phyloP scores from a whole-genome alignment of 2,329 filamentous ascomycete genomes.

The Helotiales sp. region DNA sequence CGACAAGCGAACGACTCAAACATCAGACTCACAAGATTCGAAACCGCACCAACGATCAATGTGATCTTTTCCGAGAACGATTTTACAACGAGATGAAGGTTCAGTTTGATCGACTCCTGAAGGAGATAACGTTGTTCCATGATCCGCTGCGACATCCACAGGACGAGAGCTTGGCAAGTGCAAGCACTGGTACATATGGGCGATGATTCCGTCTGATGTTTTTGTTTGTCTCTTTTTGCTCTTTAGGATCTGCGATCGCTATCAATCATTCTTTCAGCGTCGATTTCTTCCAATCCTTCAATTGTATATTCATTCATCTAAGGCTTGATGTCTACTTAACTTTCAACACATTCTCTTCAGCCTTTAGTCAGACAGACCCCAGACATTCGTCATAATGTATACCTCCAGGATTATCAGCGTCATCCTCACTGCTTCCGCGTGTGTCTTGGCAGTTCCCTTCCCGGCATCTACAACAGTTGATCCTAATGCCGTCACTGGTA shows the following conservation, averaged over 20 bases:
- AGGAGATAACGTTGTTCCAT: neutral
- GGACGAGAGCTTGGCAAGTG: neutral
- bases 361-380: neutral
- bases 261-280: conserved; percentile 15
- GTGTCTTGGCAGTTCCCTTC: conserved; percentile 34
- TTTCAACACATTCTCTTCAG: neutral
- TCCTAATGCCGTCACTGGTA: conserved; percentile 41
- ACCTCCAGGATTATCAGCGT: conserved; percentile 26
- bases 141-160: neutral
- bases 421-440: conserved; percentile 34
- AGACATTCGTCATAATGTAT: conserved; percentile 35
- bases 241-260: conserved; percentile 22
- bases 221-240: conserved; percentile 12
- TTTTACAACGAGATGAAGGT: conserved; percentile 8
- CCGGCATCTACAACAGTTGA: conserved; percentile 40
- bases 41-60: neutral
- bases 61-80: neutral
- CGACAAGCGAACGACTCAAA: conserved; percentile 2
- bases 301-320: neutral
- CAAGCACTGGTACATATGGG: neutral
- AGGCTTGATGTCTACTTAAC: conserved; percentile 5
- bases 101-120: conserved; percentile 9
- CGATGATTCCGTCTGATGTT: conserved; percentile 11
- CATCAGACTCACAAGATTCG: neutral
- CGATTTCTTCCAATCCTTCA: conserved; percentile 5